These are phyloP conservation scores for Chalciporus piperatus DNA, from an alignment of 768 basidiomycete species.

Conservation along the genomic window DNA sequence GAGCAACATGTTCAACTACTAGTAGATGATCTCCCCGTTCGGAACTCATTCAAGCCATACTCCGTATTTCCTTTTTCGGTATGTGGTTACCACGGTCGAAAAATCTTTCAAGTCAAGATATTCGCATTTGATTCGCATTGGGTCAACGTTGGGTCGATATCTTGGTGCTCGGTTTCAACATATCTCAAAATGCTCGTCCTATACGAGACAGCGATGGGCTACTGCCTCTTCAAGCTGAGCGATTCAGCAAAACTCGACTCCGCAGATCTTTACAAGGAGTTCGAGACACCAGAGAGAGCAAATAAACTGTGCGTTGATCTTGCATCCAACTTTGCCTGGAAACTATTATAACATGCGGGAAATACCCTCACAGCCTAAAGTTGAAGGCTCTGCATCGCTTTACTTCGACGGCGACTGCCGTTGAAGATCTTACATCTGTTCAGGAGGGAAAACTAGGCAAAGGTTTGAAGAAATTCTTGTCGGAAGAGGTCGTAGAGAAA, in stretches of 20 bases:
- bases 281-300: constrained; percentile 88
- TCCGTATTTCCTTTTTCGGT: constrained; percentile 20
- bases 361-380: constrained; percentile 63
- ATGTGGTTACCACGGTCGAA: constrained; percentile 33
- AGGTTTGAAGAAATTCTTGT: constrained; percentile 89
- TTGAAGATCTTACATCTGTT: constrained; percentile 92
- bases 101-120: constrained; percentile 22
- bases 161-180: constrained; percentile 3
- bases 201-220: constrained; percentile 94
- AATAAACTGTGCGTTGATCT: constrained; percentile 75
- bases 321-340: constrained; percentile 10
- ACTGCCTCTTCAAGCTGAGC: constrained; percentile 95
- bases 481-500: constrained; percentile 82
- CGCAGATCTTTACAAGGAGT: constrained; percentile 87
- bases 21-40: too few relatives aligned
- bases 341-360: constrained; percentile 4
- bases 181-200: constrained; percentile 79
- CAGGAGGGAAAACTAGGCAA: constrained; percentile 93
- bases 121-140: too few relatives aligned
- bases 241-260: constrained; percentile 85
- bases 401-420: constrained; percentile 92
- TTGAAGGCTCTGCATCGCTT: constrained; percentile 95
- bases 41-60: too few relatives aligned
- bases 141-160: background rate
- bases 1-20: constrained; percentile 7